Percentiles rank a stretch among this genome's conserved stretches.
phyloP scores from a whole-genome alignment of 176 grass and related monocot species.

The Sorghum bicolor region Sorghum_bicolor_NCBIv3 NC_012870.2:5955501-5956000 shows the following conservation, averaged over 20 bases:
- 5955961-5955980: conserved; percentile 37
- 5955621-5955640: background rate
- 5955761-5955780: background rate
- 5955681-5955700: background rate
- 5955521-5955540: no score
- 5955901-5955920: conserved; percentile 15
- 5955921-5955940: background rate
- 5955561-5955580: no score
- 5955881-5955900: background rate
- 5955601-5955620: background rate
- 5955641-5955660: background rate
- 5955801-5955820: background rate
- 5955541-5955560: no score
- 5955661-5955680: background rate
- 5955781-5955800: no score
- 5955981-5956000: background rate
- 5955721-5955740: no score
- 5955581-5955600: background rate
- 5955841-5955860: background rate
- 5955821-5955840: background rate
- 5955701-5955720: no score
- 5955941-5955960: background rate
- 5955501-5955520: no score
- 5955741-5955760: background rate
- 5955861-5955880: background rate